Evolutionary conservation across 2,329 filamentous ascomycete genomes (phyloP), one percentile per base, ranked within the genome.

Genomic region (Aspergillus quadrilineatus): DNA sequence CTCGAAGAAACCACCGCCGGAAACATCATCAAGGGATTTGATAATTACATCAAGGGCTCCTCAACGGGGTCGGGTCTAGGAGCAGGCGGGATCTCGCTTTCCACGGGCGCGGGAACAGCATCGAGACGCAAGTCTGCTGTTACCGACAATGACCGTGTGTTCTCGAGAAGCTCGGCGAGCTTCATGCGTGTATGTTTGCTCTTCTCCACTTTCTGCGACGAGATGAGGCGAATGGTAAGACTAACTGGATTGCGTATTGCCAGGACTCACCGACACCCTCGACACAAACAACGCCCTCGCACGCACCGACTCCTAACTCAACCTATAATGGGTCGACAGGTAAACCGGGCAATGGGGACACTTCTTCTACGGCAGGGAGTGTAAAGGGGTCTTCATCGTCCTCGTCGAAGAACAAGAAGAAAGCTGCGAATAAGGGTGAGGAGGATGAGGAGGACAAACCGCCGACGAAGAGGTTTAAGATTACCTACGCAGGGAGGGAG

Each of bases 11-110:
- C 92, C 4, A 85, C 82, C 65, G 84, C 84, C 17, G 94, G 94
- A 44, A 99, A 99, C 77, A 97, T 99, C 70, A 93, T 99, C 72
- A 92, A 90, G 48, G 94, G 94, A 22, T 99, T 99, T 74, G 94
- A 99, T 74, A 95, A 92, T 71, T 99, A 97, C 77, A 95, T 96
- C 80, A 99, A 99, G 75, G 92, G 90, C 53, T 83, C 82, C 15
- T 82, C 84, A 7, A 84, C 85, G n/a, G 80, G 77, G 3, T 68
- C 72, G 1, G 65, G 63, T 26, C 60, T 73, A 26, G 65, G 69
- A 29, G 66, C 66, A 1, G 64, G 67, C 2, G 67, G 70, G 4
- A 61, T 75, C 9, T 70, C 73, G 36, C 61, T 75, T 4, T 64
- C 68, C 4, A 29, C 42, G 3, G 62, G 61, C 1, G 62, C 59